Conservation (phyloP, 768 basidiomycete species). For the Pulveroboletus sp. region DNA sequence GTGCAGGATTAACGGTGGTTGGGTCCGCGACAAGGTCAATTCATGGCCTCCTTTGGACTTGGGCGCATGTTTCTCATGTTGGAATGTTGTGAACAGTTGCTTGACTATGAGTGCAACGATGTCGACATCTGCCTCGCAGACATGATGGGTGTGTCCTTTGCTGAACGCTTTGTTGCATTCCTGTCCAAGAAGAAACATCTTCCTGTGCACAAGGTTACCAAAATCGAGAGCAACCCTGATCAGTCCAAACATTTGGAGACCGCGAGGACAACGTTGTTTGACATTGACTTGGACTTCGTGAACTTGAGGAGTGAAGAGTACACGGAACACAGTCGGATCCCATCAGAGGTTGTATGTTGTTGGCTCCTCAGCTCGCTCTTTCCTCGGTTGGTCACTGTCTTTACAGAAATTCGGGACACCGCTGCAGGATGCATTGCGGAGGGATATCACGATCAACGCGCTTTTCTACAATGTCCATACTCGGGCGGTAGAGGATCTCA, state of each 20-base stretch:
- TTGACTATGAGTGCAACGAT: constrained; percentile 79
- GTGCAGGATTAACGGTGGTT: constrained; percentile 94
- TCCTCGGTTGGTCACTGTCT: neutral
- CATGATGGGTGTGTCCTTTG: constrained; percentile 90
- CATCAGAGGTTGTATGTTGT: constrained; percentile 70
- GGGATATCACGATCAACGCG: constrained; percentile 94
- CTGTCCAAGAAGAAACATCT: constrained; percentile 26
- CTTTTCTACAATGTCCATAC: constrained; percentile 96
- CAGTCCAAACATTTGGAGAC: constrained; percentile 99
- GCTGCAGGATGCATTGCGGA: constrained; percentile 79
- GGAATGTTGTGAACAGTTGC: constrained; percentile 46
- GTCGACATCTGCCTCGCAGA: constrained; percentile 88
- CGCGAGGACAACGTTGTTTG: constrained; percentile 76
- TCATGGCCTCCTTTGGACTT: constrained; percentile 2
- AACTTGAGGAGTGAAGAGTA: constrained; percentile 93
- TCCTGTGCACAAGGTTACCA: constrained; percentile 54
- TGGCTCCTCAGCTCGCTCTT: neutral
- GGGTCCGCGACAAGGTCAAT: constrained; percentile 96
- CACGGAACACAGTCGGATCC: constrained; percentile 82
- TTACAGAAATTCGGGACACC: constrained; percentile 86
- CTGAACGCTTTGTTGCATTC: constrained; percentile 68
- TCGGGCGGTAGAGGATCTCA: constrained; percentile 79
- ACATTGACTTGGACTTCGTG: constrained; percentile 85
- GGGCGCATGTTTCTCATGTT: constrained; percentile 11
- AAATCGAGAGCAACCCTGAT: constrained; percentile 90